Base-by-base conservation (phyloP, 1,139 yeast genomes). In the Geotrichum siamense region DNA sequence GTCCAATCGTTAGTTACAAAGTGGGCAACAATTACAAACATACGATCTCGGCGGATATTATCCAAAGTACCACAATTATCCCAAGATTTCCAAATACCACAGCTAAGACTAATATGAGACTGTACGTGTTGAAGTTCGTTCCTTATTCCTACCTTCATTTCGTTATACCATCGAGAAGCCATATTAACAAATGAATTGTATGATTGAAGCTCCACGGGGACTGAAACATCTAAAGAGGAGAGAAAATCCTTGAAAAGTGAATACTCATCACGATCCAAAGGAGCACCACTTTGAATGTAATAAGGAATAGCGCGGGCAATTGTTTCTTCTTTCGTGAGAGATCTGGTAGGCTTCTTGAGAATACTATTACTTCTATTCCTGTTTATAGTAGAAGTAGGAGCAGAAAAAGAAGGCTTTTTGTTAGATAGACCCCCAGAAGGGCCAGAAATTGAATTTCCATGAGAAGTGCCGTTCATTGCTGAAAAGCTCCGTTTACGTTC, bases 61-160 rank as follows among this genome's bases (percentile, higher is more conserved):
- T 41, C 42, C 15, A 28, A 37, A 26, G 25, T 21, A 9, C 48
- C 48, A 22, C 39, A 44, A 15, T 43, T 43, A n/a, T 39, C 47
- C 39, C 39, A 41, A 9, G 43, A 34, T 23, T 43, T 43, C 50
- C 50, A 47, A 12, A 44, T 31, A 12, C 50, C 50, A 26, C 50
- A 47, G 31, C 44, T 44, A 8, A 47, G 33, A 30, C 48, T 44
- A 20, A 47, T 31, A 12, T 29, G 42, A 22, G 48, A 48, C 20
- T 36, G 39, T 6, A 44, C 35, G 15, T 35, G 19, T 8, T 29
- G 33, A 5, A 47, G 40, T 29, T 44, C 48, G 3, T 36, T 13
- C 29, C 41, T 44, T 28, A 47, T 42, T 6, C 44, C 42, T 5
- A 33, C 41, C 16, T 36, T 38, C 41, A 41, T 41, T 25, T 39